Conservation (phyloP, 2,329 filamentous ascomycete species). For the Tricladium varicosporioides region DNA sequence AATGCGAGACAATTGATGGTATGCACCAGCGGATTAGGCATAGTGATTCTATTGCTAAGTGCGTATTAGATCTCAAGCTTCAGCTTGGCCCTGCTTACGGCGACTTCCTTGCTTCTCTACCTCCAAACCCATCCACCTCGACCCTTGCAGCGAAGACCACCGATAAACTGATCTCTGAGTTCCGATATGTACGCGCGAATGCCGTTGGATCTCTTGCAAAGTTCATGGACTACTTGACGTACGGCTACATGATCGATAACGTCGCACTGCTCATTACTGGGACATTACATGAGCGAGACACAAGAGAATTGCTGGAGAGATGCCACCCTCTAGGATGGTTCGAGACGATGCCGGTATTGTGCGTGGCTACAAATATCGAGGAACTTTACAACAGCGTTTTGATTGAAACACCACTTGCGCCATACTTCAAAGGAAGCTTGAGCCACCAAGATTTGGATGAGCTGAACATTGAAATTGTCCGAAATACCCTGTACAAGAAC, state of each 20-base stretch:
- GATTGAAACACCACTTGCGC: constrained; percentile 91
- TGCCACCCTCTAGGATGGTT: constrained; percentile 99
- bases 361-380: constrained; percentile 97
- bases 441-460: constrained; percentile 97
- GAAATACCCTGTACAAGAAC: constrained; percentile 99
- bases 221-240: constrained; percentile 98
- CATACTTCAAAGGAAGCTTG: constrained; percentile 95
- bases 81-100: constrained; percentile 96
- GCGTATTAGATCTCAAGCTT: constrained; percentile 80
- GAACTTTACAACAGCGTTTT: constrained; percentile 98
- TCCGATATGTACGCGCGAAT: constrained; percentile 93
- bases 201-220: constrained; percentile 86
- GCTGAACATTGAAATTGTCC: constrained; percentile 98
- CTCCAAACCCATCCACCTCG: constrained; percentile 95
- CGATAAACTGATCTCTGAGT: constrained; percentile 96
- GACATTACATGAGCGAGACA: constrained; percentile 95
- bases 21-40: constrained; percentile 32
- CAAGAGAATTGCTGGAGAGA: constrained; percentile 87
- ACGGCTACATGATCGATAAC: constrained; percentile 99
- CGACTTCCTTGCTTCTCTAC: constrained; percentile 90
- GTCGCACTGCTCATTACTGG: constrained; percentile 97
- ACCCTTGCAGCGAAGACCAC: constrained; percentile 92
- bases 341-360: constrained; percentile 97
- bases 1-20: constrained; percentile 98
- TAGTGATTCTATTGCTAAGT: constrained; percentile 7